Evolutionary conservation across 768 basidiomycete species (phyloP).

Genomic region (Rhodosporidiobolus sp.): DNA sequence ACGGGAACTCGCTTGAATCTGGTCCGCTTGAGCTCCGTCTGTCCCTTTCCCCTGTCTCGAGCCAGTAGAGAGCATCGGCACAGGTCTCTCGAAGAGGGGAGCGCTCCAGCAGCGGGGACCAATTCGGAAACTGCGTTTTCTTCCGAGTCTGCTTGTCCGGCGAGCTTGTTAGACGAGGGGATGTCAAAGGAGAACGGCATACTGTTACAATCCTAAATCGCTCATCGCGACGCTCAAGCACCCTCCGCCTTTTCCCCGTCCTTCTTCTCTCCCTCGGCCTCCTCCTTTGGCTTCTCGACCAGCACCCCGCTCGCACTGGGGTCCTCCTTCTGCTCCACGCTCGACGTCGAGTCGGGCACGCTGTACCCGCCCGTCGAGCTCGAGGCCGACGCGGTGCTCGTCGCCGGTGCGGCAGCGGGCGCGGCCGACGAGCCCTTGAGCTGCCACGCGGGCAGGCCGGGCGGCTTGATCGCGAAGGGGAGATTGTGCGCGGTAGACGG

Average conservation of each 20-base stretch:
- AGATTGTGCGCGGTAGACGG: constrained; percentile 45
- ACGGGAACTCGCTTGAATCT: too few relatives aligned
- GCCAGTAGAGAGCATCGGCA: too few relatives aligned
- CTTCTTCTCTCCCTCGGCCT: not conserved
- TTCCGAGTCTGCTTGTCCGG: too few relatives aligned
- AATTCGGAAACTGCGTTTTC: too few relatives aligned
- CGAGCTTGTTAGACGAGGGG: too few relatives aligned
- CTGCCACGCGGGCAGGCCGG: constrained; percentile 83
- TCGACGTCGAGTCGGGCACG: not conserved
- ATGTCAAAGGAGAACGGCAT: too few relatives aligned
- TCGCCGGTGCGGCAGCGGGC: constrained; percentile 20
- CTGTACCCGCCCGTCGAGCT: not conserved
- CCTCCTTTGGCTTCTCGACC: constrained; percentile 31
- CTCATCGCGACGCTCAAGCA: too few relatives aligned
- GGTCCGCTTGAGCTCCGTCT: too few relatives aligned
- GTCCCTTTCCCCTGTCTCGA: too few relatives aligned
- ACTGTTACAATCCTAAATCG: too few relatives aligned
- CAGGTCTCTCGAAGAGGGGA: too few relatives aligned
- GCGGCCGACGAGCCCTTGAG: constrained; percentile 54
- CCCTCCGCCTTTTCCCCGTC: not conserved
- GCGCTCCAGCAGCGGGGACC: too few relatives aligned
- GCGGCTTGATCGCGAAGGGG: constrained; percentile 45
- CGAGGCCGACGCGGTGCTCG: not conserved
- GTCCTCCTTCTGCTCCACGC: constrained; percentile 12
- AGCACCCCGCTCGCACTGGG: constrained; percentile 35